Percentiles rank a stretch among this genome's conserved stretches.
Conservation (phyloP, 2,329 filamentous ascomycete genomes). For the Ophiosphaerella narmari region DNA sequence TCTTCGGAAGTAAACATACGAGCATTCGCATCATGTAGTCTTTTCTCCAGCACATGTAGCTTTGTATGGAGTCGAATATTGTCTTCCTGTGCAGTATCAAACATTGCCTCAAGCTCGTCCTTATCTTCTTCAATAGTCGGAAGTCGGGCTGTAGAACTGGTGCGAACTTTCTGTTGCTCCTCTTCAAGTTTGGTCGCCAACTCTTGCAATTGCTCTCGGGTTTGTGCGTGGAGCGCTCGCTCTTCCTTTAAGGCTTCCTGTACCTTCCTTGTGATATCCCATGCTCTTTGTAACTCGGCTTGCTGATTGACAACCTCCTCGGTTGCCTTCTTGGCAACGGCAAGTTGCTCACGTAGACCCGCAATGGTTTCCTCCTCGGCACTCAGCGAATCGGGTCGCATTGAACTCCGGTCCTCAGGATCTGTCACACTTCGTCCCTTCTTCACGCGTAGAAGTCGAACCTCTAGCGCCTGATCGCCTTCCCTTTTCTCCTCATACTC, state of each 20-base stretch:
- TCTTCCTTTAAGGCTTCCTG: slow-evolving; percentile 36
- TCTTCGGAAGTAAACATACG: slow-evolving; percentile 31
- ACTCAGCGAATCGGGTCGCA: slow-evolving; percentile 8
- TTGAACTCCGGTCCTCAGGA: not conserved
- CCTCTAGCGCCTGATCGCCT: slow-evolving; percentile 37
- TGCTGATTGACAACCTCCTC: slow-evolving; percentile 32
- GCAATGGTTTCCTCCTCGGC: slow-evolving; percentile 36
- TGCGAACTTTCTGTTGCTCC: slow-evolving; percentile 4
- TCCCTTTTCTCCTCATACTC: slow-evolving; percentile 19
- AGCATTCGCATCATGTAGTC: slow-evolving; percentile 34
- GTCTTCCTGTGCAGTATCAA: slow-evolving; percentile 41
- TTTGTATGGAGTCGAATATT: slow-evolving; percentile 38
- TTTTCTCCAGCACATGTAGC: slow-evolving; percentile 34
- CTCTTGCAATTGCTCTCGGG: slow-evolving; percentile 31
- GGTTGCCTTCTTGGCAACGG: slow-evolving; percentile 17
- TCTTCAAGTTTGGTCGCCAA: slow-evolving; percentile 19
- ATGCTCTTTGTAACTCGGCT: slow-evolving; percentile 38
- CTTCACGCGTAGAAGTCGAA: slow-evolving; percentile 35
- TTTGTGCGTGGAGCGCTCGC: slow-evolving; percentile 31
- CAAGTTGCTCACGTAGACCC: slow-evolving; percentile 34
- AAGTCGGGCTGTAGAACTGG: slow-evolving; percentile 19
- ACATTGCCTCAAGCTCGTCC: slow-evolving; percentile 42
- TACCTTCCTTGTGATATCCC: slow-evolving; percentile 37
- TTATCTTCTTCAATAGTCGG: slow-evolving; percentile 42
- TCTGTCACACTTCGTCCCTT: slow-evolving; percentile 22